These are phyloP conservation scores for Favolaschia claudopus DNA, from an alignment of 768 basidiomycete genomes.

Conservation along the genomic window DNA sequence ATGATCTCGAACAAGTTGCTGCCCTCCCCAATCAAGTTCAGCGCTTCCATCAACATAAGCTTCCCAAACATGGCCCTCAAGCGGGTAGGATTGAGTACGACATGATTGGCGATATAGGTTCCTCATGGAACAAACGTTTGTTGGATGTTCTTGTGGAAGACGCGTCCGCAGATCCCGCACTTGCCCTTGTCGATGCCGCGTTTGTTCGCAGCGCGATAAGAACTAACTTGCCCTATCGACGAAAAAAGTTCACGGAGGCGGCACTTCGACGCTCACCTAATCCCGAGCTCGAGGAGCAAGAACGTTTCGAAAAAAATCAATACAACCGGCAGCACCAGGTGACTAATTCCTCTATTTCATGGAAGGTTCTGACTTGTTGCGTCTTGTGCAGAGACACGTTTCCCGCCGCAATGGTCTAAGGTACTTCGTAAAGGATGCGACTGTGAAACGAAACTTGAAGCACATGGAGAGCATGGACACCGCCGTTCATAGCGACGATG, in stretches of 20 bases:
- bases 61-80: background rate
- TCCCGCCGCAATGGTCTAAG: background rate
- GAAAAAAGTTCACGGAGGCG: background rate
- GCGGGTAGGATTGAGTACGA: background rate
- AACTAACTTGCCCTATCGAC: background rate
- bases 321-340: background rate
- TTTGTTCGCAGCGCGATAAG: background rate
- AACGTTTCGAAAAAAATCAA: background rate
- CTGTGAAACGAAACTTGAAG: background rate
- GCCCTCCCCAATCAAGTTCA: background rate
- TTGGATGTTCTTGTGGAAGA: too few relatives aligned
- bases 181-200: background rate
- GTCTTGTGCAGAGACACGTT: background rate
- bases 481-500: conserved; percentile 10
- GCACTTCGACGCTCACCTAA: background rate
- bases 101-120: background rate
- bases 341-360: too few relatives aligned
- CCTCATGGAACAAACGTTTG: background rate
- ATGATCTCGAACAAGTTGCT: too few relatives aligned
- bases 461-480: conserved; percentile 3
- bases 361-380: too few relatives aligned
- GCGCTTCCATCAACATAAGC: background rate
- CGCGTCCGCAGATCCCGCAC: background rate
- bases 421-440: background rate
- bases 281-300: background rate